A percentile compares a stretch with the other conserved stretches of the same genome.
Conservation (phyloP, 2,329 filamentous ascomycete species). For the Fusarium subglutinans region DNA sequence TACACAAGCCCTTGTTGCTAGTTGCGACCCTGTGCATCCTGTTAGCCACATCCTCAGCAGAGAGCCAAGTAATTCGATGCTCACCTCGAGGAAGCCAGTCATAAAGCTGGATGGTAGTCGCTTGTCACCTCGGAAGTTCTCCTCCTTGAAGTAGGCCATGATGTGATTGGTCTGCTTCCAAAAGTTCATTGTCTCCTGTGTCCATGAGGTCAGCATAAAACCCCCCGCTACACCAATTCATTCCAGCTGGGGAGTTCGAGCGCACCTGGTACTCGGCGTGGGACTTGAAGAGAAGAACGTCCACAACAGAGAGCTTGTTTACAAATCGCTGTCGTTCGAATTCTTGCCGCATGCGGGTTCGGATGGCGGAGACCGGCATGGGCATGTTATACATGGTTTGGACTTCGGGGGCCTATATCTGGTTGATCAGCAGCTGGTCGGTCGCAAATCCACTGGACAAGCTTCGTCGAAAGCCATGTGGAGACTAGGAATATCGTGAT, state of each 20-base stretch:
- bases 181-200: slow-evolving; percentile 96
- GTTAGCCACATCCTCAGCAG: slow-evolving; percentile 25
- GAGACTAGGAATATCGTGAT: not conserved
- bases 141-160: slow-evolving; percentile 94
- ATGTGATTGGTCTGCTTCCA: slow-evolving; percentile 98
- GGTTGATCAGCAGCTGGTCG: slow-evolving; percentile 25
- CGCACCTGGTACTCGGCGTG: slow-evolving; percentile 92
- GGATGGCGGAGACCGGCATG: slow-evolving; percentile 85
- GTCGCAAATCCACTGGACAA: not conserved
- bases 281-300: slow-evolving; percentile 90
- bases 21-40: slow-evolving; percentile 61
- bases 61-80: slow-evolving; percentile 40
- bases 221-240: slow-evolving; percentile 46
- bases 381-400: slow-evolving; percentile 97
- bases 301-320: slow-evolving; percentile 85
- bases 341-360: slow-evolving; percentile 94
- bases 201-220: slow-evolving; percentile 21
- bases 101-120: slow-evolving; percentile 91
- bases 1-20: slow-evolving; percentile 52
- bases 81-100: slow-evolving; percentile 91
- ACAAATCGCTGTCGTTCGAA: slow-evolving; percentile 97
- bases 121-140: slow-evolving; percentile 79
- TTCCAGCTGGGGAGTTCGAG: slow-evolving; percentile 61
- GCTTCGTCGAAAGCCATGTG: not conserved
- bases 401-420: slow-evolving; percentile 85